Percentiles rank a stretch among this genome's conserved stretches.
Conservation (phyloP, 805 yeast species). For the Jamesozyma gamospora region DNA sequence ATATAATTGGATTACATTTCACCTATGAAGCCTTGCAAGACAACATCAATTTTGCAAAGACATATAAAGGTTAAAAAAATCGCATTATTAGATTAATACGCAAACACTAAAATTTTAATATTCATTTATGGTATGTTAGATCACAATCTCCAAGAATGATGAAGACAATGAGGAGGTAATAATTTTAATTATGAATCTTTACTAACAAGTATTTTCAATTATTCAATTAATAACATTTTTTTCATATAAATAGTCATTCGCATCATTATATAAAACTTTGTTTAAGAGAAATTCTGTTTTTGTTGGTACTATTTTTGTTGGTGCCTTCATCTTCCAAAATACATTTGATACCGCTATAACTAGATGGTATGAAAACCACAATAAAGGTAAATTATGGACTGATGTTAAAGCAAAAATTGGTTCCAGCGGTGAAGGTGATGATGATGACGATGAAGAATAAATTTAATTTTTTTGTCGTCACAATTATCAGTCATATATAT, state of each 20-base stretch:
- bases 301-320: constrained; percentile 72
- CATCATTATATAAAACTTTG: constrained; percentile 51
- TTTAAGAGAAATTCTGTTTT: constrained; percentile 87
- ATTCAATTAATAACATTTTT: too few relatives aligned
- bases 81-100: too few relatives aligned
- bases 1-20: too few relatives aligned
- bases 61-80: too few relatives aligned
- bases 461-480: neutral
- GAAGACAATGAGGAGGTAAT: too few relatives aligned
- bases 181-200: neutral
- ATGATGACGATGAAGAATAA: constrained; percentile 31
- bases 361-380: constrained; percentile 64
- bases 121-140: neutral
- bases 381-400: constrained; percentile 79
- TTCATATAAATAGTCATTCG: constrained; percentile 21
- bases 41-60: too few relatives aligned
- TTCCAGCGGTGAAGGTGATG: constrained; percentile 54
- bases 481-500: too few relatives aligned
- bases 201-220: neutral
- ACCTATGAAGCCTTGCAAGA: too few relatives aligned
- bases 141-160: neutral
- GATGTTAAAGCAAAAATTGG: constrained; percentile 52
- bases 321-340: constrained; percentile 81
- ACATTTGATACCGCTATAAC: constrained; percentile 60
- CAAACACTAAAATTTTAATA: too few relatives aligned